A percentile compares a stretch with the other conserved stretches of the same genome.
Conservation (phyloP, 257 asterid species). For the Eustoma russellianum region DNA sequence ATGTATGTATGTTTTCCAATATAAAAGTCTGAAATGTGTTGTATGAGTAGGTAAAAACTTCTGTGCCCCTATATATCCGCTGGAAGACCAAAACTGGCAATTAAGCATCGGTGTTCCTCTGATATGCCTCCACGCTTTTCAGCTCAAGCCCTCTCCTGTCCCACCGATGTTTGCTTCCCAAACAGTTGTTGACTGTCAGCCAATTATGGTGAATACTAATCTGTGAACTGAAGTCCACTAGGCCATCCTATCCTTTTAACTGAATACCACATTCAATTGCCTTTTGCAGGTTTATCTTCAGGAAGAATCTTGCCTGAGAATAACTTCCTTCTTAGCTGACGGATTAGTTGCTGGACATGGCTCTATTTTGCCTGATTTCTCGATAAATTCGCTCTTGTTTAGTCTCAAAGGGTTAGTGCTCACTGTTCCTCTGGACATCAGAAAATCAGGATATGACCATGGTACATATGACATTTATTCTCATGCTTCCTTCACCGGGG, state of each 20-base stretch:
- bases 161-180: constrained; percentile 85
- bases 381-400: constrained; percentile 50
- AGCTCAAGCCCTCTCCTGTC: constrained; percentile 76
- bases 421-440: constrained; percentile 59
- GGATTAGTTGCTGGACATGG: constrained; percentile 71
- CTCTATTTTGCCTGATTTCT: constrained; percentile 58
- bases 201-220: constrained; percentile 53
- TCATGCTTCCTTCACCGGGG: constrained; percentile 70
- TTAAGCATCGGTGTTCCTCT: constrained; percentile 51
- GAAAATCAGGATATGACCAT: constrained; percentile 26
- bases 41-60: constrained; percentile 53
- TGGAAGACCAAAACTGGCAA: constrained; percentile 66
- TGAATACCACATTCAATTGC: constrained; percentile 10
- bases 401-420: constrained; percentile 65
- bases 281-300: constrained; percentile 78
- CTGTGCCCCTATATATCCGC: constrained; percentile 90
- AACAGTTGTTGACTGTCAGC: constrained; percentile 79
- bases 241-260: constrained; percentile 4
- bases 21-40: constrained; percentile 17
- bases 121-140: constrained; percentile 68
- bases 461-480: constrained; percentile 23
- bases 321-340: constrained; percentile 89
- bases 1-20: constrained; percentile 7
- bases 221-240: neutral
- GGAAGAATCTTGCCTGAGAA: constrained; percentile 94